Conservation (phyloP, 176 grass and related monocot species). For the Microstegium vimineum region DNA sequence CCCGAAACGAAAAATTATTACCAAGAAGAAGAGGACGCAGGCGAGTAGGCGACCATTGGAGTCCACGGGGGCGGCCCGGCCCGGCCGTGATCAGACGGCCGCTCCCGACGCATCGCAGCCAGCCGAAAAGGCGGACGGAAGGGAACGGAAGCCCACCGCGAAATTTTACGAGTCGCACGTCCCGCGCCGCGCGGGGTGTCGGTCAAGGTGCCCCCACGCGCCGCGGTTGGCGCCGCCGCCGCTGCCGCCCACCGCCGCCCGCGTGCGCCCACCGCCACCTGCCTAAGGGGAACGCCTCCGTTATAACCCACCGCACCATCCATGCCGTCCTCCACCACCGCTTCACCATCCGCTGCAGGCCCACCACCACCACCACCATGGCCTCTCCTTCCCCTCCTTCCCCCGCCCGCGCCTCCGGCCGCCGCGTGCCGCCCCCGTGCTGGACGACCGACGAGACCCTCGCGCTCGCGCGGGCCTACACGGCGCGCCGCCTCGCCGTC, state of each 20-base stretch:
- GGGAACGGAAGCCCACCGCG: not conserved
- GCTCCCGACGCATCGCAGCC: not conserved
- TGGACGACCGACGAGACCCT: constrained; percentile 35
- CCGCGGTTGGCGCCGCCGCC: constrained; percentile 47
- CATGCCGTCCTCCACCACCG: constrained; percentile 29
- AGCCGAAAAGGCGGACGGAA: not conserved
- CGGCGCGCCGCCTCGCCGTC: constrained; percentile 50
- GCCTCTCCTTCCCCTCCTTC: not conserved
- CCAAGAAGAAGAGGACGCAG: not conserved
- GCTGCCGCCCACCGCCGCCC: constrained; percentile 38
- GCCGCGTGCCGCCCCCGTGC: constrained; percentile 56
- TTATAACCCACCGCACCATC: constrained; percentile 37
- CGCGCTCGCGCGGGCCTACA: constrained; percentile 57
- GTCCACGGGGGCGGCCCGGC: not conserved
- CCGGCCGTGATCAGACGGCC: constrained; percentile 13
- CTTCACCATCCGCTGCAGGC: not conserved
- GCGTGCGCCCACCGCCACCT: constrained; percentile 40
- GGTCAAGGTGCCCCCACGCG: constrained; percentile 39
- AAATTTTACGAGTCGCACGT: constrained; percentile 8
- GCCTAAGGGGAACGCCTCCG: constrained; percentile 36
- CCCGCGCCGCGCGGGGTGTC: constrained; percentile 10
- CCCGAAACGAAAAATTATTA: not conserved
- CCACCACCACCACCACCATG: no score
- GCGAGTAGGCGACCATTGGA: not conserved
- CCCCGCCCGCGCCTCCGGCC: constrained; percentile 5